Evolutionary conservation across 2,329 filamentous ascomycete species (phyloP).

Genomic region (Botrytis squamosa): DNA sequence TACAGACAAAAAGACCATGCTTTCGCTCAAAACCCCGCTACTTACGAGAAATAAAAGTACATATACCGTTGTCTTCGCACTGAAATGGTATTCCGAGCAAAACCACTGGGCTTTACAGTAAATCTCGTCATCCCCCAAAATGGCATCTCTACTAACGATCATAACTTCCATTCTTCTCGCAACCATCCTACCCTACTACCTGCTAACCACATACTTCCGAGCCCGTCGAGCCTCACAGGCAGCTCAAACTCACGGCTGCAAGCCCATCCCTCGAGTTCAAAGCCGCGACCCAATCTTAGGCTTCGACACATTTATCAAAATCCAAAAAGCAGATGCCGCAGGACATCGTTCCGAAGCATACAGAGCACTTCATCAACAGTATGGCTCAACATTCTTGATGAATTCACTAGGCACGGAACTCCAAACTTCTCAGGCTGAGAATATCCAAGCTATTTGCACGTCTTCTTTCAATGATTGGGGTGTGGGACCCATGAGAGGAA

Average conservation of each 20-base stretch:
- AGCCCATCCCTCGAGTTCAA: background rate
- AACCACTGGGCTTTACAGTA: background rate
- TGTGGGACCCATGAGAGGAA: constrained; percentile 45
- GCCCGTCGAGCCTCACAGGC: background rate
- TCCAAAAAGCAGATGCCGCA: background rate
- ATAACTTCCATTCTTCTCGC: background rate
- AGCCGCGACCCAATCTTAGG: background rate
- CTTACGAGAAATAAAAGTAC: background rate
- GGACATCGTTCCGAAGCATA: background rate
- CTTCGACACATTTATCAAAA: background rate
- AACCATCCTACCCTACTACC: background rate
- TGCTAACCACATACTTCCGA: background rate
- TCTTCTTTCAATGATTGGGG: constrained; percentile 54
- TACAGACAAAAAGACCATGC: background rate
- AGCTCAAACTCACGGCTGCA: background rate
- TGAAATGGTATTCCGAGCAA: background rate
- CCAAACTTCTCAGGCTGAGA: constrained; percentile 50
- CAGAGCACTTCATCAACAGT: background rate
- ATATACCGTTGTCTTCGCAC: background rate
- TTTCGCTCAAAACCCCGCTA: background rate
- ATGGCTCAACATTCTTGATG: background rate
- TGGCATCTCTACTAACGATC: background rate
- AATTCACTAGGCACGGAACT: background rate
- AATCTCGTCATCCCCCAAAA: background rate
- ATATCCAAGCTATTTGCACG: constrained; percentile 55